These are phyloP conservation scores for Fusarium mundagurra DNA, from an alignment of 2,329 filamentous ascomycete species.

Conservation along the genomic window DNA sequence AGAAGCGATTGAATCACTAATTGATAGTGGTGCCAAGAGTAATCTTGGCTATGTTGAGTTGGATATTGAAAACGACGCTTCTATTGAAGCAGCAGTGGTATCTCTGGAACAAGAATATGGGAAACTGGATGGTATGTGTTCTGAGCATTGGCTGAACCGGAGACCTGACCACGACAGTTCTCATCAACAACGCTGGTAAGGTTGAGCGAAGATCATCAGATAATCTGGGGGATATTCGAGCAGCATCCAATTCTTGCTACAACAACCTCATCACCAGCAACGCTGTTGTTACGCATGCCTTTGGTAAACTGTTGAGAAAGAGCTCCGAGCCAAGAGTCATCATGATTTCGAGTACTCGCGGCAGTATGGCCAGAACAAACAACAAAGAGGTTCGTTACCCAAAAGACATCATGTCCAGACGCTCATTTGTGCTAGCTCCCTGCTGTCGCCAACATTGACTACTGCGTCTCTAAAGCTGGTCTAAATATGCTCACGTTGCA, in stretches of 20 bases:
- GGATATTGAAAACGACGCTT: conserved; percentile 1
- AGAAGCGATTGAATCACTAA: background rate
- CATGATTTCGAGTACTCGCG: conserved; percentile 16
- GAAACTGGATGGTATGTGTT: background rate
- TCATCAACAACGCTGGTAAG: conserved; percentile 5
- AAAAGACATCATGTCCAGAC: rapidly evolving
- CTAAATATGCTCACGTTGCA: conserved; percentile 12
- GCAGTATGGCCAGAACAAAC: background rate
- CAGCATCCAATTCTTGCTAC: background rate
- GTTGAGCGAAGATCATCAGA: background rate
- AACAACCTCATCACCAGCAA: conserved; percentile 16
- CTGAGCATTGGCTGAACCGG: rapidly evolving
- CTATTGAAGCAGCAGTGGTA: background rate
- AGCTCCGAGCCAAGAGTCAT: conserved; percentile 2
- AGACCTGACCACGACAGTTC: background rate
- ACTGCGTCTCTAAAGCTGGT: conserved; percentile 3
- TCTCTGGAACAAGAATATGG: background rate
- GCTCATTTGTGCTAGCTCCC: background rate
- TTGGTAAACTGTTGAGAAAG: background rate
- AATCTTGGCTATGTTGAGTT: background rate
- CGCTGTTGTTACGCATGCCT: background rate
- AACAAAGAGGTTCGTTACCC: background rate
- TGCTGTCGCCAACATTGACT: conserved; percentile 5
- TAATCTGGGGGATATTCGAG: background rate
- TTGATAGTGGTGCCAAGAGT: background rate